Evolutionary conservation across 2,329 filamentous ascomycete species (phyloP).

Genomic region (Aureobasidium sp.): DNA sequence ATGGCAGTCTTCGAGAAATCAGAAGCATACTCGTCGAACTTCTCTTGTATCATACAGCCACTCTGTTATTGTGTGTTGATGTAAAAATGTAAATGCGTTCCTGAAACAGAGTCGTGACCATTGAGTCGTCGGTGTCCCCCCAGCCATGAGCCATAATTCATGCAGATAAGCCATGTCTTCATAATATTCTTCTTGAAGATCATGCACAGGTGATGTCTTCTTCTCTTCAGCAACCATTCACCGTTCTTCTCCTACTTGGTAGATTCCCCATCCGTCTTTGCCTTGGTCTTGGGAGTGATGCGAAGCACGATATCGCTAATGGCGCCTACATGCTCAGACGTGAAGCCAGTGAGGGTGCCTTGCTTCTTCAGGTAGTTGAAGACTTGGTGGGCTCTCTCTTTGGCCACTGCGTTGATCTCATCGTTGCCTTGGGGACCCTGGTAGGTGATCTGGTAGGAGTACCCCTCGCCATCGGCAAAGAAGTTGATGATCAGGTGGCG

Average conservation of each 20-base stretch:
- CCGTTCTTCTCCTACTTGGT: background rate
- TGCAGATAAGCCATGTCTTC: background rate
- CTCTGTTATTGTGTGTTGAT: too few species aligned
- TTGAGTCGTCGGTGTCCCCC: background rate
- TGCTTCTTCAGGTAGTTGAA: background rate
- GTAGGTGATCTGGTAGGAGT: background rate
- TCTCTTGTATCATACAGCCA: background rate
- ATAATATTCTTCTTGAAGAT: background rate
- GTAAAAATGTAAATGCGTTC: too few species aligned
- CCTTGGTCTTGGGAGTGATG: background rate
- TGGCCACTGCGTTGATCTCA: background rate
- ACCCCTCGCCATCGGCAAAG: background rate
- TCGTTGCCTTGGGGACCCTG: background rate
- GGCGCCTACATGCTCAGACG: background rate
- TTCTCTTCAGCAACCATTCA: background rate
- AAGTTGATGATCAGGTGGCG: background rate
- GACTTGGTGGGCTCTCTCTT: background rate
- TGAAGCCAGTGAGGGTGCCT: background rate
- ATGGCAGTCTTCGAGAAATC: too few species aligned
- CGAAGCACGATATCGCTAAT: slow-evolving; percentile 4
- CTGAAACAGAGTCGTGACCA: too few species aligned
- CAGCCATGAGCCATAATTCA: background rate
- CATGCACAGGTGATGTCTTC: background rate
- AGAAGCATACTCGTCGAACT: background rate
- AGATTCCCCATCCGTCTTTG: background rate